Base-by-base conservation (phyloP, 1,139 yeast species). In the Lodderomyces jiufengensis region DNA sequence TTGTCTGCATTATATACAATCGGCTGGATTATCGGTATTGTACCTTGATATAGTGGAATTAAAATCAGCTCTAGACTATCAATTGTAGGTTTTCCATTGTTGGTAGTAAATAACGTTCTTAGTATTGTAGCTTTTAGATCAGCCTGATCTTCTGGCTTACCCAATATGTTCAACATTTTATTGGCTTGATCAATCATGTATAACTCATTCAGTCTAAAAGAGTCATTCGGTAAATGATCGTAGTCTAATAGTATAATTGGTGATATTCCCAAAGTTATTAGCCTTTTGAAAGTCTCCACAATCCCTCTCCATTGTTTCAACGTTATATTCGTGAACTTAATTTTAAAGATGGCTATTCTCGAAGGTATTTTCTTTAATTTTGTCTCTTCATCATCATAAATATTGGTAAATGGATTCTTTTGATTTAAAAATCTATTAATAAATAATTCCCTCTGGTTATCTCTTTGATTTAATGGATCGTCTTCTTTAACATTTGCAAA, bases 1-100 rank as follows among this genome's bases (percentile, higher is more conserved):
- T 69, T 55, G 1, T 43, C 49, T 1, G 61, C 39, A 44, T 74
- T 70, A 42, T 69, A 78, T 1, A 73, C 74, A 14, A 78, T 55
- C 0, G 90, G 90, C 33, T 74, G 73, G 5, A 84, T 58, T 1
- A 83, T 67, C 0, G 94, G 92, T 2, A 82, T 69, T 9, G 61
- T 57, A 3, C 65, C 66, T 42, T 70, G 76, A 46, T 66, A 67
- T 29, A 70, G 40, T 0, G 76, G 76, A 6, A 68, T 57, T 16
- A 70, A 47, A 2, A 70, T 38, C 49, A 55, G 69, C 33, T 62
- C 66, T 26, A 66, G 43, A 31, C 55, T 52, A 32, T 56, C 57
- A 12, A 64, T 47, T 2, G 36, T 32, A 4, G 50, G 32, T 4
- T 38, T 39, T 0, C 40, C 46, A 3, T 43, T 36, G 15, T 45